Conservation (phyloP, 805 yeast species). For the Ogataea populi-albae region DNA sequence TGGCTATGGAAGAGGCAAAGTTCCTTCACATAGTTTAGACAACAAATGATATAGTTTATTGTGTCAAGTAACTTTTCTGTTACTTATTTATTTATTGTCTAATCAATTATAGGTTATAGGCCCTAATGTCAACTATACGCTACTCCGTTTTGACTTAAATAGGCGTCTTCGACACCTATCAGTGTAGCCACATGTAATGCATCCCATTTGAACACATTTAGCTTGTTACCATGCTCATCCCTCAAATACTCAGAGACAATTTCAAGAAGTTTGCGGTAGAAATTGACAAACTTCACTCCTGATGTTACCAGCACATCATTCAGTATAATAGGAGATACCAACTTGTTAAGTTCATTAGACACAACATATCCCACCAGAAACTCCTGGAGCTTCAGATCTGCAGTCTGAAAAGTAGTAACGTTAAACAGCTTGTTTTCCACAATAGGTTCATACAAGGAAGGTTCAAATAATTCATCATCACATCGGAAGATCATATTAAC, state of each 20-base stretch:
- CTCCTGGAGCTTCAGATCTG: constrained; percentile 45
- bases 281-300: constrained; percentile 46
- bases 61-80: too few relatives aligned
- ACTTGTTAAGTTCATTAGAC: constrained; percentile 52
- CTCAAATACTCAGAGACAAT: constrained; percentile 39
- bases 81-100: constrained; percentile 12
- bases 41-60: too few relatives aligned
- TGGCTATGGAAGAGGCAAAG: constrained; percentile 87
- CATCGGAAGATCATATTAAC: constrained; percentile 72
- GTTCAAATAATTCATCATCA: constrained; percentile 56
- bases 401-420: constrained; percentile 39
- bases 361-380: constrained; percentile 60
- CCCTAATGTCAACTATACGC: too few relatives aligned
- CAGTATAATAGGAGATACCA: constrained; percentile 62
- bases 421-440: constrained; percentile 58
- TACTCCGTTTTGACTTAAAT: too few relatives aligned
- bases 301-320: constrained; percentile 53
- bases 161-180: constrained; percentile 58
- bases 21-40: constrained; percentile 33
- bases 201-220: constrained; percentile 48
- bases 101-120: too few relatives aligned
- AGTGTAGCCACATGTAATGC: constrained; percentile 62
- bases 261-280: constrained; percentile 39
- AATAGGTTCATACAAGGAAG: constrained; percentile 62
- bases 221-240: constrained; percentile 23